Evolutionary conservation across 176 grass and related monocot genomes (phyloP), one percentile per base, ranked within the genome.

Genomic region (Secale cereale): DNA sequence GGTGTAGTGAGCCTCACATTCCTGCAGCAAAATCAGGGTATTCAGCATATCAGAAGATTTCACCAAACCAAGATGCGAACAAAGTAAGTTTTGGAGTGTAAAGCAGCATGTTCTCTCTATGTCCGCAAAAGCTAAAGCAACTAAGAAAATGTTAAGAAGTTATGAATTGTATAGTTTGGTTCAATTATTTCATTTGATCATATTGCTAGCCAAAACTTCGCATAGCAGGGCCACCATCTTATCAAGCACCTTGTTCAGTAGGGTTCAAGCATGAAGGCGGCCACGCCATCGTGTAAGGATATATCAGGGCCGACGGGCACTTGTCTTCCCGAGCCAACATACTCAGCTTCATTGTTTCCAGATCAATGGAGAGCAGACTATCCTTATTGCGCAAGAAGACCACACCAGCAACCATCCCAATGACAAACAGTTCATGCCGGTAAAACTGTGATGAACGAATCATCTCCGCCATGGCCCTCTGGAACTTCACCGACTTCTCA

Each of bases 401-500:
- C 7, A 78, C 62, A 4, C 83, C 78, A 0, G 78, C 63, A 70
- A 36, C 83, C 23, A 86, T 83, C 4, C 71, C 63, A 3, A 78
- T 6, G n/a, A 86, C 52, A 62, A 71, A 23, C 2, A 86, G 11
- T 2, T 1, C 31, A 70, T 54, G 19, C n/a, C 20, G 36, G 48
- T 70, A 60, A 0, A 56, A 28, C 12, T 37, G 10, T 12, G 35
- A 2, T 0, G 48, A 85, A 13, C 27, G 45, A 25, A n/a, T 7
- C 33, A 68, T 22, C 77, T 46, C 66, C 77, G 20, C 33, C 60
- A 16, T 68, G 26, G 41, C 32, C 82, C 74, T 85, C 20, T 70
- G 69, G 62, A 89, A 85, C 69, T 61, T 81, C 17, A 82, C 23
- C 16, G 83, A 86, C 27, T 82, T 89, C 17, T 89, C 83, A 78